Evolutionary conservation across 441 rosid species (phyloP).

Genomic region (Eutrema salsugineum): DNA sequence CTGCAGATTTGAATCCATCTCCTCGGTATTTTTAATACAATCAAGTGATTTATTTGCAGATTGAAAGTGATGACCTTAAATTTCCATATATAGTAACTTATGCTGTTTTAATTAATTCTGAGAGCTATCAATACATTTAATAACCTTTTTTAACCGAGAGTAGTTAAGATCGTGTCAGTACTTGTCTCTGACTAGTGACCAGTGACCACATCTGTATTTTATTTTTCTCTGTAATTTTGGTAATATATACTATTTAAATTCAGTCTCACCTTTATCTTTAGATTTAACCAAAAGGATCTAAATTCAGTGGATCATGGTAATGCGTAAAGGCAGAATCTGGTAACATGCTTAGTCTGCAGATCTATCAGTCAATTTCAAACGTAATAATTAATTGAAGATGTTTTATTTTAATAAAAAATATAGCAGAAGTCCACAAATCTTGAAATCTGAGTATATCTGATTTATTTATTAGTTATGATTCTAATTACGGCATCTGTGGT

Average conservation of each 20-base stretch:
- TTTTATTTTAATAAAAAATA: background rate
- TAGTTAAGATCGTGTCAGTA: slow-evolving; percentile 33
- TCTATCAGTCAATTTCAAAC: slow-evolving; percentile 26
- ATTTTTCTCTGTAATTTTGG: background rate
- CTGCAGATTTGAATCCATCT: background rate
- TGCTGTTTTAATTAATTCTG: background rate
- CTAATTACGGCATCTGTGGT: background rate
- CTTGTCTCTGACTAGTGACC: slow-evolving; percentile 20
- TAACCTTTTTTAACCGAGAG: slow-evolving; percentile 16
- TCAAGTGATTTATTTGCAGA: background rate
- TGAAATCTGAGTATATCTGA: background rate
- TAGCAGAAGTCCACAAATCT: background rate
- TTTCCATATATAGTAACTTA: slow-evolving; percentile 12
- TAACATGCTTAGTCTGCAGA: slow-evolving; percentile 32
- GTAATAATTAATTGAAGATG: background rate
- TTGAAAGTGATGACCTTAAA: slow-evolving; percentile 2
- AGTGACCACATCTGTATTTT: slow-evolving; percentile 5
- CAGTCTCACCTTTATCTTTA: background rate
- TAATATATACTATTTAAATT: background rate
- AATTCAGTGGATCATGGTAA: slow-evolving; percentile 32
- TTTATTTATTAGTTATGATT: background rate
- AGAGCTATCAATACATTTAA: background rate
- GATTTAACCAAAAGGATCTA: slow-evolving; percentile 22
- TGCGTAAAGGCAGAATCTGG: slow-evolving; percentile 28
- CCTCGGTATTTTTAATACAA: background rate